A percentile compares a stretch with the other conserved stretches of the same genome.
These are phyloP conservation scores for Beta lomatogona DNA, from an alignment of 179 eudicot genomes.

Conservation along the genomic window DNA sequence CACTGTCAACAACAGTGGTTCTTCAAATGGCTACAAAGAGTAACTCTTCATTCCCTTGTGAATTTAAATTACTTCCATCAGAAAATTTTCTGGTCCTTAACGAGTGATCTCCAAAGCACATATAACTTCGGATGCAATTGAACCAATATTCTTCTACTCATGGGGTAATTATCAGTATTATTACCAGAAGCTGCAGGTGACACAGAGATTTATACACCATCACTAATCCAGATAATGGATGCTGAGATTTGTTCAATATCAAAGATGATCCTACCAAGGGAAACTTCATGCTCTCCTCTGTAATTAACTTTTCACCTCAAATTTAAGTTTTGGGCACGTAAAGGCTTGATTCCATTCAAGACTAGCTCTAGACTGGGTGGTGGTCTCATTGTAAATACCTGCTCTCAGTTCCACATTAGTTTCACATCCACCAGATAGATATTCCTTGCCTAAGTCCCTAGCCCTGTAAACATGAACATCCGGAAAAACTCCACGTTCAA, in stretches of 20 bases:
- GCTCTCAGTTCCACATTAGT: slow-evolving; percentile 65
- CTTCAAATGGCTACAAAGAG: slow-evolving; percentile 81
- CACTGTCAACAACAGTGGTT: slow-evolving; percentile 64
- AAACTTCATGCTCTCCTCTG: slow-evolving; percentile 56
- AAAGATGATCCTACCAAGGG: slow-evolving; percentile 56
- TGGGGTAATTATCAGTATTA: slow-evolving; percentile 37
- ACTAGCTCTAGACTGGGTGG: slow-evolving; percentile 43
- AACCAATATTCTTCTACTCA: slow-evolving; percentile 37
- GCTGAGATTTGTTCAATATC: slow-evolving; percentile 79
- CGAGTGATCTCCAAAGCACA: slow-evolving; percentile 57
- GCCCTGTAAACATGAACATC: slow-evolving; percentile 45
- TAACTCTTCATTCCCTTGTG: slow-evolving; percentile 69
- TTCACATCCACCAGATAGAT: slow-evolving; percentile 66
- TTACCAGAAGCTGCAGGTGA: slow-evolving; percentile 65
- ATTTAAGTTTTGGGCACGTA: slow-evolving; percentile 58
- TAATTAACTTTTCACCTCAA: slow-evolving; percentile 71
- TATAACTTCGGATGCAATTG: slow-evolving; percentile 52
- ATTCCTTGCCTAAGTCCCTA: slow-evolving; percentile 30
- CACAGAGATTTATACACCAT: slow-evolving; percentile 80
- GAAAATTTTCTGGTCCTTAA: slow-evolving; percentile 52
- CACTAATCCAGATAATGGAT: slow-evolving; percentile 92
- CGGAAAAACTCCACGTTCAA: slow-evolving; percentile 14
- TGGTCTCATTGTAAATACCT: slow-evolving; percentile 60
- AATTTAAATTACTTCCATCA: slow-evolving; percentile 50
- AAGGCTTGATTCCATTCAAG: slow-evolving; percentile 77